phyloP scores from a whole-genome alignment of 306 rosid genomes.

The Benincasa hispida region DNA sequence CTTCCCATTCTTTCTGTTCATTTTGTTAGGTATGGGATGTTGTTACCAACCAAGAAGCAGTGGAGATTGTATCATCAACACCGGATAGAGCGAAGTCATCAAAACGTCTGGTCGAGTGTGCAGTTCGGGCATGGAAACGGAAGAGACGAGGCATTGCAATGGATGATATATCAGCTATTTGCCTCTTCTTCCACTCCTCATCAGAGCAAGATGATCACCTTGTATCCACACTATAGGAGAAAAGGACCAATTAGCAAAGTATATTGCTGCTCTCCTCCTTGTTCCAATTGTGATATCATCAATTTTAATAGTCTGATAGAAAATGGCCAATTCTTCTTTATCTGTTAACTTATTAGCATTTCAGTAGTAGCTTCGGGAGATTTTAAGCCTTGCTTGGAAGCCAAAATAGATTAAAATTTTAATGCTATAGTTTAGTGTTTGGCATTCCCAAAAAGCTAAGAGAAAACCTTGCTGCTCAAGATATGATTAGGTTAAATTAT shows the following conservation, averaged over 20 bases:
- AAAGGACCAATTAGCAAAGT: neutral
- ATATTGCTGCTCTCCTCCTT: neutral
- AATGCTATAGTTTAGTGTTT: neutral
- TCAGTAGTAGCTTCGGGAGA: neutral
- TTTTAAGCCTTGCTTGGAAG: neutral
- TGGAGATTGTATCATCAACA: conserved; percentile 50
- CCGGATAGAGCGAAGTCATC: conserved; percentile 48
- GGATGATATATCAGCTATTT: conserved; percentile 90
- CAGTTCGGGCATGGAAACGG: conserved; percentile 71
- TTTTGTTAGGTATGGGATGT: conserved; percentile 84
- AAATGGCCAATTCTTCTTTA: neutral
- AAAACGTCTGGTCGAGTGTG: conserved; percentile 53
- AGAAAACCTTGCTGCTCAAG: too few species aligned
- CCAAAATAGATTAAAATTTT: neutral
- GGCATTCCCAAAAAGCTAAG: too few species aligned
- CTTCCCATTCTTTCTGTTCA: neutral
- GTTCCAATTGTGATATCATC: neutral
- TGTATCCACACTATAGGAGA: conserved; percentile 17
- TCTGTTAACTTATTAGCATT: neutral
- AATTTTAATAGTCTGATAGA: neutral
- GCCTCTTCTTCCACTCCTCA: conserved; percentile 67
- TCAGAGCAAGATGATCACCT: conserved; percentile 19
- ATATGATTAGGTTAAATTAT: too few species aligned
- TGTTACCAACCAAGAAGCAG: conserved; percentile 85
- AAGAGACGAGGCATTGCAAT: conserved; percentile 68